Percentiles rank a stretch among this genome's conserved stretches.
Evolutionary conservation across 2,329 filamentous ascomycete genomes (phyloP).

Genomic region (Xylaria sp.): DNA sequence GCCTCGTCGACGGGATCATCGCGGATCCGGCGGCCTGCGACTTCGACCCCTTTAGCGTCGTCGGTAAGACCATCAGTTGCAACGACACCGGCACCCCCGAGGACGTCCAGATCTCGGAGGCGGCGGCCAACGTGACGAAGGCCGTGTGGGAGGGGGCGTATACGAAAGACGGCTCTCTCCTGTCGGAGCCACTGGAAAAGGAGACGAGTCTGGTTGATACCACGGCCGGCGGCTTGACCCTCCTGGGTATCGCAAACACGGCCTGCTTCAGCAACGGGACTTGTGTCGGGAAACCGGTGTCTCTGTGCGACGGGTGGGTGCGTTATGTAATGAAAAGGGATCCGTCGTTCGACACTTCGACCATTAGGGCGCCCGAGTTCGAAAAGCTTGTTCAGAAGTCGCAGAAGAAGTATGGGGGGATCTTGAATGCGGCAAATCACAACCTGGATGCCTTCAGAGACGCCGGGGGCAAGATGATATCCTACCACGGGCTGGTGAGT

Average conservation of each 20-base stretch:
- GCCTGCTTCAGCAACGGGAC: slow-evolving; percentile 9
- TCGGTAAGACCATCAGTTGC: slow-evolving; percentile 26
- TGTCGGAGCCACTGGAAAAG: slow-evolving; percentile 16
- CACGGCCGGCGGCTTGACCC: not conserved
- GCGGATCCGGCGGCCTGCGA: slow-evolving; percentile 41
- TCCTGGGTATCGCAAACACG: slow-evolving; percentile 11
- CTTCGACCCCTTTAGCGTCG: slow-evolving; percentile 33
- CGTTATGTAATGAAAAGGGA: slow-evolving; percentile 13
- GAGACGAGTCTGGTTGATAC: slow-evolving; percentile 5
- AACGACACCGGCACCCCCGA: slow-evolving; percentile 7
- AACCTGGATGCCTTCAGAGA: slow-evolving; percentile 19
- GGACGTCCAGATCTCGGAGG: slow-evolving; percentile 6
- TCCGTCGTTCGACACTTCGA: slow-evolving; percentile 14
- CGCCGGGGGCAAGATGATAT: slow-evolving; percentile 17
- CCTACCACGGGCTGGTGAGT: slow-evolving; percentile 48
- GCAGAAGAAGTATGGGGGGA: slow-evolving; percentile 10
- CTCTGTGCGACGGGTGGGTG: slow-evolving; percentile 3
- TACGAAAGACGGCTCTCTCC: slow-evolving; percentile 3
- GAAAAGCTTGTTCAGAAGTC: slow-evolving; percentile 7
- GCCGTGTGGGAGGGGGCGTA: slow-evolving; percentile 11
- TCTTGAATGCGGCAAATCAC: slow-evolving; percentile 9
- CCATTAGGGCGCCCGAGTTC: slow-evolving; percentile 9
- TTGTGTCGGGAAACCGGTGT: slow-evolving; percentile 6
- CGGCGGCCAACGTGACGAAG: slow-evolving; percentile 8
- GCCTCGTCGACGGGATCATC: slow-evolving; percentile 47